Evolutionary conservation across 805 yeast genomes (phyloP).

Genomic region (Wickerhamiella siamensis): DNA sequence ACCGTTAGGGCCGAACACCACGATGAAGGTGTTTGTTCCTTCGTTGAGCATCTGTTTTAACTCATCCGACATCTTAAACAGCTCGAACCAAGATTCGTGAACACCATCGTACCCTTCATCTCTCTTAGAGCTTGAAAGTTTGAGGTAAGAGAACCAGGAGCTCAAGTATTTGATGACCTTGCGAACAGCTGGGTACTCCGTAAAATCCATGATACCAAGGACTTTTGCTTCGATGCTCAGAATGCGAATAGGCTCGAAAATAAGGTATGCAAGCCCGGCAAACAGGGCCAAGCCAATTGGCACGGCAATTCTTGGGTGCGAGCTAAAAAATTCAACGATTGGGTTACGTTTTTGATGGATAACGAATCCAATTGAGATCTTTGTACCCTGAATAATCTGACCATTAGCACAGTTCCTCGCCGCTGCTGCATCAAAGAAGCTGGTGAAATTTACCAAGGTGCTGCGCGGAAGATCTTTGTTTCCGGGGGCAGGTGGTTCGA

Average conservation of each 20-base stretch:
- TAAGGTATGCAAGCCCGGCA: constrained; percentile 67
- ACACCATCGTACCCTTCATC: not conserved
- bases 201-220: constrained; percentile 10
- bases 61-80: constrained; percentile 39
- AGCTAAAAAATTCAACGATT: constrained; percentile 42
- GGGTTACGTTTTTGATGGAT: constrained; percentile 35
- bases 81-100: constrained; percentile 4
- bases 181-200: constrained; percentile 1
- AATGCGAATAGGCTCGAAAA: constrained; percentile 88
- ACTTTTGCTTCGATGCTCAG: constrained; percentile 64
- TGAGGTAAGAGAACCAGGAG: not conserved
- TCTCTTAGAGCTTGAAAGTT: not conserved
- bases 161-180: not conserved
- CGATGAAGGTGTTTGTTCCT: constrained; percentile 77
- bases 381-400: constrained; percentile 35
- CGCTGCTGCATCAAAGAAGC: constrained; percentile 54
- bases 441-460: constrained; percentile 43
- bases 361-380: constrained; percentile 61
- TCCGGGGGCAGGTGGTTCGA: constrained; percentile 39
- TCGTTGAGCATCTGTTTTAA: constrained; percentile 70
- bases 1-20: constrained; percentile 86
- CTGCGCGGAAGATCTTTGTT: constrained; percentile 34
- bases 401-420: constrained; percentile 91
- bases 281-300: constrained; percentile 67
- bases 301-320: constrained; percentile 70